These are phyloP conservation scores for Macrophomina phaseolina DNA, from an alignment of 2,329 filamentous ascomycete genomes.

Conservation along the genomic window DNA sequence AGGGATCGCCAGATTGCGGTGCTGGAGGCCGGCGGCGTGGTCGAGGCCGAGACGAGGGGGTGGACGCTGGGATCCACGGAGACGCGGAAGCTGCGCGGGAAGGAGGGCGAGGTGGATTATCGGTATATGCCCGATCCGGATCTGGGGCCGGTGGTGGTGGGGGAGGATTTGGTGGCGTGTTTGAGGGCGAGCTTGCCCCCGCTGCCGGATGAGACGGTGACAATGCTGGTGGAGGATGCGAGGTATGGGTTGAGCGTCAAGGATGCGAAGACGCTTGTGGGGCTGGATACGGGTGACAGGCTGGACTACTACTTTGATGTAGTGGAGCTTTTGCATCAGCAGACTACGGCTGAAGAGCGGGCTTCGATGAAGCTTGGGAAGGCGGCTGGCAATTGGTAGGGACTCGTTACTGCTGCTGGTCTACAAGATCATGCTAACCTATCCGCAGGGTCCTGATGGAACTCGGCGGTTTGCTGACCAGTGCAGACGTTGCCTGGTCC, in stretches of 20 bases:
- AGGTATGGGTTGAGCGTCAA: slow-evolving; percentile 75
- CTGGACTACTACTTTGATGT: slow-evolving; percentile 82
- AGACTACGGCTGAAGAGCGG: slow-evolving; percentile 39
- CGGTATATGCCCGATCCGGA: slow-evolving; percentile 98
- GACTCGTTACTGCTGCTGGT: not conserved
- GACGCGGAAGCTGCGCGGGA: slow-evolving; percentile 82
- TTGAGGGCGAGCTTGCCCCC: slow-evolving; percentile 69
- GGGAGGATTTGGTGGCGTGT: slow-evolving; percentile 69
- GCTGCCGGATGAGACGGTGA: slow-evolving; percentile 73
- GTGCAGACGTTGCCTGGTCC: slow-evolving; percentile 47
- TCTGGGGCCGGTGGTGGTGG: slow-evolving; percentile 78
- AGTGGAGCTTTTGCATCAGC: slow-evolving; percentile 45
- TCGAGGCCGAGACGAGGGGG: slow-evolving; percentile 88
- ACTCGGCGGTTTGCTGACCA: slow-evolving; percentile 54
- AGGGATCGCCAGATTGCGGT: slow-evolving; percentile 84
- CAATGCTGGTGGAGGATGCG: slow-evolving; percentile 60
- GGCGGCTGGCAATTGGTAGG: slow-evolving; percentile 63
- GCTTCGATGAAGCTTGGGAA: slow-evolving; percentile 45
- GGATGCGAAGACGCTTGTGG: slow-evolving; percentile 81
- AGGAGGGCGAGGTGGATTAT: slow-evolving; percentile 97
- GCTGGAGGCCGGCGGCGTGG: slow-evolving; percentile 73
- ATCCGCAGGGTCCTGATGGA: slow-evolving; percentile 55
- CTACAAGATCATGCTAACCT: not conserved
- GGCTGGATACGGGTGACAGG: slow-evolving; percentile 77
- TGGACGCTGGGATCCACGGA: slow-evolving; percentile 87